Evolutionary conservation across 1,139 yeast species (phyloP).

Genomic region (Hansenula sp.): DNA sequence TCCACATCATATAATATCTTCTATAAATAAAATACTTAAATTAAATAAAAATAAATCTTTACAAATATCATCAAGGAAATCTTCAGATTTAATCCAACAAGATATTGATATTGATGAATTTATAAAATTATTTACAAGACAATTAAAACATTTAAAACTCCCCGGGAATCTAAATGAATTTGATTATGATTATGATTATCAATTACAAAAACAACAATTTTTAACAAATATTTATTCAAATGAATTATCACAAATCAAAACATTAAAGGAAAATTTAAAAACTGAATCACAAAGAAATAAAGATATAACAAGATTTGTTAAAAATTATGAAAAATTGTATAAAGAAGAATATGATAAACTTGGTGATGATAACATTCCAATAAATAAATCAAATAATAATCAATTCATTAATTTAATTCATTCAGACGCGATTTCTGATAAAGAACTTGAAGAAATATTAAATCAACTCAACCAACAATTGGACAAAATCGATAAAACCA

Average conservation of each 20-base stretch:
- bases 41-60: constrained; percentile 14
- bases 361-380: constrained; percentile 2
- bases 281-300: constrained; percentile 8
- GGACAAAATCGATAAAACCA: too few species aligned
- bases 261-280: constrained; percentile 7
- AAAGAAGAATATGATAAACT: constrained; percentile 9
- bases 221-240: constrained; percentile 13
- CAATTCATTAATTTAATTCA: too few species aligned
- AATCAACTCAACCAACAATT: too few species aligned
- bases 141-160: constrained; percentile 5
- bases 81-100: background rate
- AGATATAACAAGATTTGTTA: constrained; percentile 7
- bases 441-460: too few species aligned
- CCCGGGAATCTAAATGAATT: constrained; percentile 10
- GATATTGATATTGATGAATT: constrained; percentile 5
- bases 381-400: background rate
- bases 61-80: background rate
- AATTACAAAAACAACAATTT: constrained; percentile 12
- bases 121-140: constrained; percentile 9
- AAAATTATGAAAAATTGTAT: constrained; percentile 8
- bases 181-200: constrained; percentile 18
- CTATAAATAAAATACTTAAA: constrained; percentile 5
- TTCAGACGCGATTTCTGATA: too few species aligned
- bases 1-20: constrained; percentile 1
- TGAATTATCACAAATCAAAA: constrained; percentile 14